These are phyloP conservation scores for Penicillium aurantiogriseum DNA, from an alignment of 2,329 filamentous ascomycete genomes.

Conservation along the genomic window DNA sequence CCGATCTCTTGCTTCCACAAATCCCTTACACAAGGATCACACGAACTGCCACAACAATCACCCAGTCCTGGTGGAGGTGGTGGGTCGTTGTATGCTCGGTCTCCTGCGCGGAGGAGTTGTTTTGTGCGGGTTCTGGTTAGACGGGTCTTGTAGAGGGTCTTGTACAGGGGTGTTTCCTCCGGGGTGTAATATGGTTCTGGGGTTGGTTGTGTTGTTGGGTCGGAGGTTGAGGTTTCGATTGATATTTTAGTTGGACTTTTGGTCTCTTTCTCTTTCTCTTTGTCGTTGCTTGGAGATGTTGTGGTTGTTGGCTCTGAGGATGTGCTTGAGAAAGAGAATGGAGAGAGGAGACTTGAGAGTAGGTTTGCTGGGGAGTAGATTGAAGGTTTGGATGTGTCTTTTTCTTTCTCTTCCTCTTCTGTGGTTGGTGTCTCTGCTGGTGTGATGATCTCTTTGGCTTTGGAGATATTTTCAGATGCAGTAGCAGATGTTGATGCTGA, in stretches of 20 bases:
- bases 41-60: slow-evolving; percentile 38
- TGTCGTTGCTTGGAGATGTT: not conserved
- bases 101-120: slow-evolving; percentile 34
- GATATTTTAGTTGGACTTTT: slow-evolving; percentile 4
- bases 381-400: not conserved
- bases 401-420: not conserved
- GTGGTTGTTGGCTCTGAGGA: not conserved
- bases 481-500: not conserved
- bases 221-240: not conserved
- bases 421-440: not conserved
- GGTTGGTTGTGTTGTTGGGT: not conserved
- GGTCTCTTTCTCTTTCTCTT: not conserved
- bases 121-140: slow-evolving; percentile 33
- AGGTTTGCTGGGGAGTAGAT: slow-evolving; percentile 1
- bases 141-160: slow-evolving; percentile 29
- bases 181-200: slow-evolving; percentile 28
- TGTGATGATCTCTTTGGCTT: not conserved
- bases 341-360: slow-evolving; percentile 11
- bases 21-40: slow-evolving; percentile 38
- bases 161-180: slow-evolving; percentile 28
- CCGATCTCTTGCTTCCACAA: slow-evolving; percentile 36
- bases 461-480: not conserved
- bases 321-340: slow-evolving; percentile 8
- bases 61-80: slow-evolving; percentile 35
- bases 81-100: slow-evolving; percentile 31